Evolutionary conservation across 176 grass and related monocot species (phyloP).

Genomic region (Rhynchospora pubera): DNA sequence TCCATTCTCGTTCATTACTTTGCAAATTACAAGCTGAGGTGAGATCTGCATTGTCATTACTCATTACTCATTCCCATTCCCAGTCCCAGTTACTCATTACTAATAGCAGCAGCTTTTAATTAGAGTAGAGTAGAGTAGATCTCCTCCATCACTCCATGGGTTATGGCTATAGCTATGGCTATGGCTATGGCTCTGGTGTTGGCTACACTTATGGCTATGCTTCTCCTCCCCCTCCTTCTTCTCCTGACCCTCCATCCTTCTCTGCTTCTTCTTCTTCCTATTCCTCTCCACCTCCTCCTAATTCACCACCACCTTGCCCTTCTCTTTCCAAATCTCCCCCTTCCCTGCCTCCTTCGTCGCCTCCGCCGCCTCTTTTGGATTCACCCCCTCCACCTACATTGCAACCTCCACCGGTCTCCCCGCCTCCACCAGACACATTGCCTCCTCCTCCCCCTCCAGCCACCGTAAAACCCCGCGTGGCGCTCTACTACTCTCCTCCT

Average conservation of each 20-base stretch:
- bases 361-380: neutral
- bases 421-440: neutral
- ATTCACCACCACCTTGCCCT: neutral
- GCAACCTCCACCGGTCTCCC: neutral
- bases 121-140: neutral
- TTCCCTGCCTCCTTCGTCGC: neutral
- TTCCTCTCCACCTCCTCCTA: neutral
- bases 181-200: neutral
- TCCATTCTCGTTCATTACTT: too few species aligned
- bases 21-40: neutral
- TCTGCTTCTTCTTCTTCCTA: neutral
- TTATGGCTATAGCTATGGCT: slow-evolving; percentile 22
- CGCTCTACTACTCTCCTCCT: slow-evolving; percentile 21
- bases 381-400: neutral
- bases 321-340: neutral
- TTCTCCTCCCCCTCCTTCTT: neutral
- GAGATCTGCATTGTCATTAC: slow-evolving; percentile 4
- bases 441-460: neutral
- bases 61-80: too few species aligned
- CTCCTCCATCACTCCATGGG: slow-evolving; percentile 9
- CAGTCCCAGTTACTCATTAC: too few species aligned
- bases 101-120: too few species aligned
- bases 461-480: neutral
- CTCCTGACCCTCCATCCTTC: neutral
- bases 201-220: neutral